These are phyloP conservation scores for Elongisporangium senticosum DNA, from an alignment of 352 stramenopile genomes.

Conservation along the genomic window DNA sequence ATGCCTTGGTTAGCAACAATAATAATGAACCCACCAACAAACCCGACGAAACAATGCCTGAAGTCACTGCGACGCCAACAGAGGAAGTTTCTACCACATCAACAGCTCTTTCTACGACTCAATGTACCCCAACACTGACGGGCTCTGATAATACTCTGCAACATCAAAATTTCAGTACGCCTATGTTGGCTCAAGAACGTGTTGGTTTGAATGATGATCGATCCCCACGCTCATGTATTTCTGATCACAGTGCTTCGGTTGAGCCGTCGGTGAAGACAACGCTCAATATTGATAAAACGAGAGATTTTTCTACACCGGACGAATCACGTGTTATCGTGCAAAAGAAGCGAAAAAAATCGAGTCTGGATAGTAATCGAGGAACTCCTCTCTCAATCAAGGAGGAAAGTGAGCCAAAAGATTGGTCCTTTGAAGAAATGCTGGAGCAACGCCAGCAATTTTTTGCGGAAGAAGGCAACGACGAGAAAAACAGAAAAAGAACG, in stretches of 20 bases:
- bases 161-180: not conserved
- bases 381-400: constrained; percentile 1
- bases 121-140: not conserved
- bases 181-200: not conserved
- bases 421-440: constrained; percentile 36
- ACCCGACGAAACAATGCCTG: not conserved
- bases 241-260: not conserved
- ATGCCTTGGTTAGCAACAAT: not conserved
- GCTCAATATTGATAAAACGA: not conserved
- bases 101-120: too few species aligned
- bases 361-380: not conserved
- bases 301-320: not conserved
- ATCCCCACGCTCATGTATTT: not conserved
- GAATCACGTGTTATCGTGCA: not conserved
- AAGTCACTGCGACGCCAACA: not conserved
- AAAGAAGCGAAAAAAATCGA: constrained; percentile 2
- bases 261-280: not conserved
- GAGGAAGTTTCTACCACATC: not conserved
- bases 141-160: not conserved
- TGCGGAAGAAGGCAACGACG: constrained; percentile 30
- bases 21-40: not conserved
- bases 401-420: constrained; percentile 22
- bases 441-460: constrained; percentile 37
- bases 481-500: constrained; percentile 19
- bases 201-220: not conserved